phyloP scores from a whole-genome alignment of 2,329 filamentous ascomycete genomes.

The Penicillium sp. region DNA sequence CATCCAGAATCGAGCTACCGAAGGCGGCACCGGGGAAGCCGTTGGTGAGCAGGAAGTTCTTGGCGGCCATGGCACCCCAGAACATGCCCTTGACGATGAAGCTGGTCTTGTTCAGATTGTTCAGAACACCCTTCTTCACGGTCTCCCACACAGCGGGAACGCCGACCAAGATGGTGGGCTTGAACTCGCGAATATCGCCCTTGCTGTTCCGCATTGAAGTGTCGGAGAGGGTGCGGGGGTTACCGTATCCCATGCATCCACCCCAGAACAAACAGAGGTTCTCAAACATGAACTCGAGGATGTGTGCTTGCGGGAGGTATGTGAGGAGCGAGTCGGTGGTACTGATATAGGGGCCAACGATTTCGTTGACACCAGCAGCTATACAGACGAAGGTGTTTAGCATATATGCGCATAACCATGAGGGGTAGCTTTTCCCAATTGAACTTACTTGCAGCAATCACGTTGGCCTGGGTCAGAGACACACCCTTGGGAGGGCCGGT shows the following conservation, averaged over 20 bases:
- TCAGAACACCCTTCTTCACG: conserved; percentile 89
- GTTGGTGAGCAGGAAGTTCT: conserved; percentile 61
- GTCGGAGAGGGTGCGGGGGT: conserved; percentile 86
- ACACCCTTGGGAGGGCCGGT: conserved; percentile 90
- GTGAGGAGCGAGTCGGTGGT: conserved; percentile 80
- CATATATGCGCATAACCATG: conserved; percentile 17
- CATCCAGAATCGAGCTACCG: conserved; percentile 72
- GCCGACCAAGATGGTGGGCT: conserved; percentile 86
- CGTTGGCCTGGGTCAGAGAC: conserved; percentile 76
- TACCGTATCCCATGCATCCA: conserved; percentile 90
- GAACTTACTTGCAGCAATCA: conserved; percentile 72
- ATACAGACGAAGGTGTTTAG: conserved; percentile 40
- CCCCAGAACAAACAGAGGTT: conserved; percentile 89
- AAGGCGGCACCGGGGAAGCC: conserved; percentile 53
- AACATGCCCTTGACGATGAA: conserved; percentile 78
- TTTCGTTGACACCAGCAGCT: conserved; percentile 76
- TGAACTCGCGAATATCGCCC: conserved; percentile 91
- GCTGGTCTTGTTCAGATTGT: conserved; percentile 74
- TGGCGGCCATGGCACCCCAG: conserved; percentile 67
- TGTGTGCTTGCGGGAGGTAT: conserved; percentile 93
- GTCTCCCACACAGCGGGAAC: conserved; percentile 98
- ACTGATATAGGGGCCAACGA: conserved; percentile 77
- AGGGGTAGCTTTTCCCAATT: conserved; percentile 36
- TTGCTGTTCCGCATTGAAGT: conserved; percentile 83
- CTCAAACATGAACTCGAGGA: conserved; percentile 95